Evolutionary conservation across 176 grass and related monocot species (phyloP).

Genomic region (Bromus sterilis): DNA sequence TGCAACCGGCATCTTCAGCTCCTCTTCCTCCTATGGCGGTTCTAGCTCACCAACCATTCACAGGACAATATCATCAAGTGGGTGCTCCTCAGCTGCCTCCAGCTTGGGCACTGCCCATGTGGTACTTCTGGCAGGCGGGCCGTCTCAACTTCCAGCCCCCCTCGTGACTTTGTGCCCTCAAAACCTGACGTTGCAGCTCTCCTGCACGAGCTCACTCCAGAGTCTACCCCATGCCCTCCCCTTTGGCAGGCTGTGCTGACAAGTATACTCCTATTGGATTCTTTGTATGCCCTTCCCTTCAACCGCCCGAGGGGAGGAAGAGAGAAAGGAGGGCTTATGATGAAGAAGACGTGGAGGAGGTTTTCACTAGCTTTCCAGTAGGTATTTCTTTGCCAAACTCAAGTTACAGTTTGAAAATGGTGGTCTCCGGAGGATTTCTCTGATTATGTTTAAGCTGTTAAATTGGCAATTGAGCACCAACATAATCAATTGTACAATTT

Average conservation of each 20-base stretch:
- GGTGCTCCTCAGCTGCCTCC: not conserved
- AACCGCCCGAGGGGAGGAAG: not conserved
- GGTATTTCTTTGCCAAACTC: not conserved
- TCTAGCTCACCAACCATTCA: not conserved
- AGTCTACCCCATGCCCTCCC: not conserved
- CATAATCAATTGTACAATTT: not conserved
- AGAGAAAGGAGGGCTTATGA: not conserved
- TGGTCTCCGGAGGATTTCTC: not conserved
- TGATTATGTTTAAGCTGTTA: not conserved
- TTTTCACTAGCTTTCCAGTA: not conserved
- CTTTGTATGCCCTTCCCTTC: not conserved
- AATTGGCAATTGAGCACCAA: not conserved
- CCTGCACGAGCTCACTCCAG: not conserved
- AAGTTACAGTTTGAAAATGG: not conserved
- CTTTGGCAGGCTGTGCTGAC: not conserved
- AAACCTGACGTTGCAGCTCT: not conserved
- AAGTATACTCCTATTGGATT: conserved; percentile 2
- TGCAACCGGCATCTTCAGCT: not conserved
- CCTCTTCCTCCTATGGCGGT: not conserved
- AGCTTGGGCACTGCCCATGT: not conserved
- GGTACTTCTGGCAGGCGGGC: not conserved
- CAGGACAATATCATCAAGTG: not conserved
- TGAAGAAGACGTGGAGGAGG: not conserved
- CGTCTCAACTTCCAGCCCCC: not conserved
- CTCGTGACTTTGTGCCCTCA: not conserved